Percentiles rank a stretch among this genome's conserved stretches.
phyloP scores from a whole-genome alignment of 2,329 filamentous ascomycete species.

The Cytospora piceicola region DNA sequence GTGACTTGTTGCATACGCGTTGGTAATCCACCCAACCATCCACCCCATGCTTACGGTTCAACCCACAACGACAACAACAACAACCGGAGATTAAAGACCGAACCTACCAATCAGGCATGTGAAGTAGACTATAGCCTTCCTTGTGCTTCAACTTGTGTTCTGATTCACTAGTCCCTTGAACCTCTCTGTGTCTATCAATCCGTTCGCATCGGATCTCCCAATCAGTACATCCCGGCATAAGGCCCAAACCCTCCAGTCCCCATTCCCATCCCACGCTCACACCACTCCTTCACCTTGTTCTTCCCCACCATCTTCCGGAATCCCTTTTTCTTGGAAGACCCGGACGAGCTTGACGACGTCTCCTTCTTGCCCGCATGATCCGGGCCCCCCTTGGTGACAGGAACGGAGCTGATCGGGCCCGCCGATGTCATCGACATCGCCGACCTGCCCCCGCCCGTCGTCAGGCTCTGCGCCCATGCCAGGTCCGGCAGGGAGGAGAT shows the following conservation, averaged over 20 bases:
- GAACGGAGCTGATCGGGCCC: neutral
- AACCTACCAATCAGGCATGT: too few relatives aligned
- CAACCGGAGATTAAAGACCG: too few relatives aligned
- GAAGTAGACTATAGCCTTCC: too few relatives aligned
- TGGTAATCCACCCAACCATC: too few relatives aligned
- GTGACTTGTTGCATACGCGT: too few relatives aligned
- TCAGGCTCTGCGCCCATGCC: constrained; percentile 21
- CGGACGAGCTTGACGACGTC: neutral
- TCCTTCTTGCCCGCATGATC: neutral
- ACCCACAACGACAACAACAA: too few relatives aligned
- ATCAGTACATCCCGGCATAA: constrained; percentile 14
- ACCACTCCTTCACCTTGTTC: constrained; percentile 21
- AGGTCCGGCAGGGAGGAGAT: constrained; percentile 17
- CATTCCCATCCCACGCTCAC: constrained; percentile 16
- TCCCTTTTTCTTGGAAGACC: constrained; percentile 11
- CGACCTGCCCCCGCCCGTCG: constrained; percentile 18
- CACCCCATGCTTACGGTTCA: too few relatives aligned
- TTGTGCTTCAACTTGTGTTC: too few relatives aligned
- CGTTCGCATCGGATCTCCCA: neutral
- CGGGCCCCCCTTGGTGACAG: neutral
- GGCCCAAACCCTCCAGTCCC: constrained; percentile 11
- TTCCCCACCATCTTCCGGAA: constrained; percentile 15
- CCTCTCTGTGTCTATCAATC: too few relatives aligned
- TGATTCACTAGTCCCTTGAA: too few relatives aligned
- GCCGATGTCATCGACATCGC: neutral